Base-by-base conservation (phyloP, 148 eudicot species). In the Polygonum aviculare region DNA sequence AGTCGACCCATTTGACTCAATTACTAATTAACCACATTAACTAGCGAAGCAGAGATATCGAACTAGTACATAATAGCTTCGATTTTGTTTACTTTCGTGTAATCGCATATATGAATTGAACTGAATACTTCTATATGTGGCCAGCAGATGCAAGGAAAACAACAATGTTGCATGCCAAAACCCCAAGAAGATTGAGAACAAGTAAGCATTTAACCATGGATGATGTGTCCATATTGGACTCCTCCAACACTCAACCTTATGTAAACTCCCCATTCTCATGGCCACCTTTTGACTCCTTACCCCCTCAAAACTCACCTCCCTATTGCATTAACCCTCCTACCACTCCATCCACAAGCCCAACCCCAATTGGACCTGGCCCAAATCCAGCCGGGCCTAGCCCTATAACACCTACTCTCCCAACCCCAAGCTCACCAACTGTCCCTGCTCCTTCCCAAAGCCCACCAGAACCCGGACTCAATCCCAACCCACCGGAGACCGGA, bases 381-480 rank as follows among this genome's bases (percentile, higher is more conserved):
- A 44, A 15, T 12, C 74, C 74, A 19, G 12, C 35, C 12, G 45
- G 26, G 49, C 74, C 74, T 10, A 19, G 45, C 74, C 74, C 74
- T 16, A 10, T 21, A 39, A 44, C 73, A 36, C 73, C 73, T 10
- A 69, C 12, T 12, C 44, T 11, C 49, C 74, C 74, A 18, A 70
- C 10, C 74, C 51, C 77, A 15, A 72, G 59, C 73, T 83, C 87
- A 38, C 85, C 83, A 16, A 40, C 21, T 35, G 36, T n/a, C 18
- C 69, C 36, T 18, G 75, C 19, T 18, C 59, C 36, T 31, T 69
- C 2, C 7, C 79, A 78, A 7, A 78, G 76, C 55, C 87, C 85
- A 67, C 79, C 84, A 22, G 69, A 31, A 0, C 14, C 55, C 12
- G 72, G 51, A 2, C 18, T 40, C 67, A 62, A 7, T 0, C 84